phyloP scores from a whole-genome alignment of 2,329 filamentous ascomycete species.

The Microascus cirrosus region DNA sequence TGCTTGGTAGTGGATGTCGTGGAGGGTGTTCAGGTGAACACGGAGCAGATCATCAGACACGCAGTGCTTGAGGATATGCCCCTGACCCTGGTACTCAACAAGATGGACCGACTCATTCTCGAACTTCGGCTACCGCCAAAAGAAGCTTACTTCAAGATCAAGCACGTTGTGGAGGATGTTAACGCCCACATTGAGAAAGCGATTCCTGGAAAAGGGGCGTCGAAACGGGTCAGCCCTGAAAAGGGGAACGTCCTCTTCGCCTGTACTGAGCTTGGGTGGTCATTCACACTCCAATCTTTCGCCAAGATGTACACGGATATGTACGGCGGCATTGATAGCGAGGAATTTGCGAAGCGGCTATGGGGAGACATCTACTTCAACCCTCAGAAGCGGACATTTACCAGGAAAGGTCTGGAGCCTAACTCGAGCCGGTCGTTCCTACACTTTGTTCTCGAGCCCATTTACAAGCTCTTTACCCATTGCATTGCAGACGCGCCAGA shows the following conservation, averaged over 20 bases:
- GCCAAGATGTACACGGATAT: conserved; percentile 91
- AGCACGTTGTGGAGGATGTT: conserved; percentile 96
- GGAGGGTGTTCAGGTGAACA: conserved; percentile 97
- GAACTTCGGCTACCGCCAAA: conserved; percentile 89
- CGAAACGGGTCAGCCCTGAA: conserved; percentile 77
- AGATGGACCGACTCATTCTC: conserved; percentile 89
- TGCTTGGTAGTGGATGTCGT: conserved; percentile 93
- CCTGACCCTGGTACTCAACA: conserved; percentile 86
- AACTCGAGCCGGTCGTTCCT: conserved; percentile 78
- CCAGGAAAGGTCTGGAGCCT: conserved; percentile 74
- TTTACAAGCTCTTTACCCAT: conserved; percentile 95
- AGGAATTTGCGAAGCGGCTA: conserved; percentile 73
- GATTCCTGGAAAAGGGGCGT: conserved; percentile 68
- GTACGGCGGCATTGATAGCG: conserved; percentile 69
- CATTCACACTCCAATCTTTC: conserved; percentile 88
- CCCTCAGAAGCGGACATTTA: conserved; percentile 80
- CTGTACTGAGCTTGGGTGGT: conserved; percentile 90
- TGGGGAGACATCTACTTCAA: conserved; percentile 99
- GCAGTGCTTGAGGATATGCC: conserved; percentile 84
- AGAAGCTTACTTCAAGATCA: conserved; percentile 97
- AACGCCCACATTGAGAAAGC: conserved; percentile 91
- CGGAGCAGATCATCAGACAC: conserved; percentile 94
- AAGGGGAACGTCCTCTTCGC: conserved; percentile 98
- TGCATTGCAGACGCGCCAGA: conserved; percentile 85
- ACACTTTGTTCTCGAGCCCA: conserved; percentile 87